Conservation (phyloP, 1,284 basidiomycete genomes). For the Cryptococcus sp. region DNA sequence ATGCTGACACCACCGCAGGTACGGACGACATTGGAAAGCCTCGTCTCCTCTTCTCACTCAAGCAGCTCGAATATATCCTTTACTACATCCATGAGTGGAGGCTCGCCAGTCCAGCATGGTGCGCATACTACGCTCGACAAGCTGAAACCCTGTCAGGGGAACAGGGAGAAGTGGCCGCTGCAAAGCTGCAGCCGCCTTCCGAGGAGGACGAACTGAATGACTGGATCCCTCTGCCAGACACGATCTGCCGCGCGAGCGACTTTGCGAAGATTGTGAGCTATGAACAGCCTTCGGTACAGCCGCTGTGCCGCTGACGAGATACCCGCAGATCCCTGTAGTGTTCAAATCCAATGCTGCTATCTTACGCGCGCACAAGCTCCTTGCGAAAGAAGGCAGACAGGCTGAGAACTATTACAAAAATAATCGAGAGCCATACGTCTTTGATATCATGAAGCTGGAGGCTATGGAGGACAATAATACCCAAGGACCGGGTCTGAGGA, state of each 20-base stretch:
- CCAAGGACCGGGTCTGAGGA: conserved; percentile 31
- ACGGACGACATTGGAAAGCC: conserved; percentile 59
- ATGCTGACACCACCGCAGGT: conserved; percentile 28
- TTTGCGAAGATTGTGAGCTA: conserved; percentile 16
- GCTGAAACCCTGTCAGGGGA: background rate
- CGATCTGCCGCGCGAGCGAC: conserved; percentile 2
- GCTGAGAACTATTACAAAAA: conserved; percentile 9
- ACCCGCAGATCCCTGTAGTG: background rate
- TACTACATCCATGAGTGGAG: conserved; percentile 78
- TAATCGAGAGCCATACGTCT: conserved; percentile 3
- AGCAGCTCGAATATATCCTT: conserved; percentile 78
- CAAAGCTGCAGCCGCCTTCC: background rate
- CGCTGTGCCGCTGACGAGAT: conserved; percentile 7
- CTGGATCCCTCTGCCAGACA: conserved; percentile 27
- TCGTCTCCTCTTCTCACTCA: conserved; percentile 73
- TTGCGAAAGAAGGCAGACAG: background rate
- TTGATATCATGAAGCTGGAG: conserved; percentile 5
- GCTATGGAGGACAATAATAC: conserved; percentile 27
- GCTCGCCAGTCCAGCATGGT: conserved; percentile 59
- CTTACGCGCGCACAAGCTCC: background rate
- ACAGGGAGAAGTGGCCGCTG: background rate
- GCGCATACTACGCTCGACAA: conserved; percentile 16
- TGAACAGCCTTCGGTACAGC: background rate
- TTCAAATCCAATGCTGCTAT: conserved; percentile 4
- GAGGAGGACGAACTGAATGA: conserved; percentile 12